These are phyloP conservation scores for Chlorella sp. DNA, from an alignment of 139 green algal genomes.

Conservation along the genomic window DNA sequence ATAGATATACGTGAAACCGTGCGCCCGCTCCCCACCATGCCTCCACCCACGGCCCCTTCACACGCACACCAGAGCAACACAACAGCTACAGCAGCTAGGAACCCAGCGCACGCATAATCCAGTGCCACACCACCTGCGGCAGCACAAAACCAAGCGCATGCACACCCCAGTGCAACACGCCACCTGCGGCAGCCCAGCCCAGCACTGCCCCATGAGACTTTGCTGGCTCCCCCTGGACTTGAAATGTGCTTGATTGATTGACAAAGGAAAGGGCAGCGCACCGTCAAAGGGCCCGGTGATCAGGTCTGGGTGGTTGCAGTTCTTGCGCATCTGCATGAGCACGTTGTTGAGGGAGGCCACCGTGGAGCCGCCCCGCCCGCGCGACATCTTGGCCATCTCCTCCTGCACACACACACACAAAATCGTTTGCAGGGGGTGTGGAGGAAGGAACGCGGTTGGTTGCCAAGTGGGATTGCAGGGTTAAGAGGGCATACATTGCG, in stretches of 20 bases:
- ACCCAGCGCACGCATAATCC: too few relatives aligned
- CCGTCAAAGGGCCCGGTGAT: conserved; percentile 78
- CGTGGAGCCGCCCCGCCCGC: conserved; percentile 16
- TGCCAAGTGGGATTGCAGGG: background rate
- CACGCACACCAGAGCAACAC: background rate
- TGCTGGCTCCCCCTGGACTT: too few relatives aligned
- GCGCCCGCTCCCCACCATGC: background rate
- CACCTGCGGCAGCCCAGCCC: too few relatives aligned
- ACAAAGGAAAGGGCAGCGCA: conserved; percentile 1
- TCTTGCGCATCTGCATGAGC: conserved; percentile 97
- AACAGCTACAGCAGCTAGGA: too few relatives aligned
- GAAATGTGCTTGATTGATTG: too few relatives aligned
- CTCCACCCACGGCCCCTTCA: background rate
- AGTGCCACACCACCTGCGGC: too few relatives aligned
- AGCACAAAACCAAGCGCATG: too few relatives aligned
- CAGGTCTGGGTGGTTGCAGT: conserved; percentile 99
- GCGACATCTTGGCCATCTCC: conserved; percentile 34
- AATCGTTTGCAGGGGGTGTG: background rate
- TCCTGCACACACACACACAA: conserved; percentile 46
- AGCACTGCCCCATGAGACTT: too few relatives aligned
- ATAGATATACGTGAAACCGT: background rate
- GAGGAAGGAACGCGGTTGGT: background rate
- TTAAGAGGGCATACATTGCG: too few relatives aligned
- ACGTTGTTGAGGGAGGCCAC: conserved; percentile 91
- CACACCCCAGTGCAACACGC: too few relatives aligned